Evolutionary conservation across 2,329 filamentous ascomycete species (phyloP), one percentile per base, ranked within the genome.

Genomic region (Bimuria novae-zelandiae): DNA sequence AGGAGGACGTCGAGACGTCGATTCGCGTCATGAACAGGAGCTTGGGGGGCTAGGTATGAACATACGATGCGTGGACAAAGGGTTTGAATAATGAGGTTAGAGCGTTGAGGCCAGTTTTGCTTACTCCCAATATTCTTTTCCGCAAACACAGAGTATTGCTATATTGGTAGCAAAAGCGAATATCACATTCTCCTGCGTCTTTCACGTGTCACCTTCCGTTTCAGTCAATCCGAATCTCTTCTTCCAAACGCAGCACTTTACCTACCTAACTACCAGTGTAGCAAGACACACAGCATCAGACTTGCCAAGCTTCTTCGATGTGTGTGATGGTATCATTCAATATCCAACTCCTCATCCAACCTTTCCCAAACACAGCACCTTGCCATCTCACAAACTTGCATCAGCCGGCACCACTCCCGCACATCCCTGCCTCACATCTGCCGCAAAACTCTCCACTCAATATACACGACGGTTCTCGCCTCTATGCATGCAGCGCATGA

Each of bases 21-120:
- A 50, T 58, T 42, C 49, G 54, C 21, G 46, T 60, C 36, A 57
- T 57, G 51, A 60, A 61, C 39, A 52, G 46, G 33, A 61, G 54
- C 19, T 49, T 61, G 12, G 63, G 58, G 22, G 61, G 57, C 14
- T 65, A 47, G 39, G 33, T 37, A 21, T 33, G 42, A 12, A 22
- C 23, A 51, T 37, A 33, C 12, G 25, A 11, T n/a, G 35, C 37
- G 21, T 21, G 22, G n/a, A 7, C 16, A 21, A 12, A n/a, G 40
- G 27, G 16, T n/a, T 40, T 33, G 51, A 19, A 42, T 41, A 21
- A 32, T 16, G 17, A 25, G 40, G 40, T 30, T 23, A 11, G 22
- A 16, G 37, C 32, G 17, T 14, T 27, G 4, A 3, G 23, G 4
- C 8, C n/a, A n/a, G 29, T 11, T 30, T n/a, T 22, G 7, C 14